A percentile compares a stretch with the other conserved stretches of the same genome.
phyloP scores from a whole-genome alignment of 306 rosid species.

The Vigna hirtella region DNA sequence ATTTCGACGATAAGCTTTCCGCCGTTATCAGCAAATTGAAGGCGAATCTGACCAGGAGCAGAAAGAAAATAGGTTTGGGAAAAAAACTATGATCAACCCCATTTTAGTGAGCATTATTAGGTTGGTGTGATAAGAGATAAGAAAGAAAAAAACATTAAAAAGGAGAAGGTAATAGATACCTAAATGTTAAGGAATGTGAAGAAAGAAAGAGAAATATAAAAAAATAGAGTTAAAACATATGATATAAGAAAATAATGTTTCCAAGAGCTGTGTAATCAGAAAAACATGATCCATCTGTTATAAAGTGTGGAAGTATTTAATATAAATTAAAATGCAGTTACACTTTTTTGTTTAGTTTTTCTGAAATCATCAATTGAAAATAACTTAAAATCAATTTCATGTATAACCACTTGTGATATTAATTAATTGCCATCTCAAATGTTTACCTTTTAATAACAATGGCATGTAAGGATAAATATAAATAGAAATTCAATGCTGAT shows the following conservation, averaged over 20 bases:
- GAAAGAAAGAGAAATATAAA: background rate
- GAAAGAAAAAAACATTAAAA: background rate
- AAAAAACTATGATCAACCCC: background rate
- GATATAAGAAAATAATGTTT: background rate
- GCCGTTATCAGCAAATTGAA: slow-evolving; percentile 47
- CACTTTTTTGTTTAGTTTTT: background rate
- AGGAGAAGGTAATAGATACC: background rate
- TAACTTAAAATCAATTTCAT: background rate
- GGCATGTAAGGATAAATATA: background rate
- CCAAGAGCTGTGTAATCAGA: background rate
- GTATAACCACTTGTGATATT: background rate
- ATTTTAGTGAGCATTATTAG: background rate
- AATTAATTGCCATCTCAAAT: background rate
- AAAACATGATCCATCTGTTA: background rate
- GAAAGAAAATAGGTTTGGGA: slow-evolving; percentile 48
- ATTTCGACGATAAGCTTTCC: slow-evolving; percentile 46
- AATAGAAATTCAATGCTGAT: slow-evolving; percentile 2
- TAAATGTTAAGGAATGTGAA: background rate
- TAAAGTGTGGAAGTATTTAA: background rate
- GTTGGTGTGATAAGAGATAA: background rate
- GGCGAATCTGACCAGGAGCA: slow-evolving; percentile 51
- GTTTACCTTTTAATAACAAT: background rate
- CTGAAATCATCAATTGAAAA: background rate
- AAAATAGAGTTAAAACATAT: too few species aligned
- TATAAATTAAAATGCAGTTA: background rate